Conservation (phyloP, 192 early-diverging fungal species). For the Coemansia sp. region DNA sequence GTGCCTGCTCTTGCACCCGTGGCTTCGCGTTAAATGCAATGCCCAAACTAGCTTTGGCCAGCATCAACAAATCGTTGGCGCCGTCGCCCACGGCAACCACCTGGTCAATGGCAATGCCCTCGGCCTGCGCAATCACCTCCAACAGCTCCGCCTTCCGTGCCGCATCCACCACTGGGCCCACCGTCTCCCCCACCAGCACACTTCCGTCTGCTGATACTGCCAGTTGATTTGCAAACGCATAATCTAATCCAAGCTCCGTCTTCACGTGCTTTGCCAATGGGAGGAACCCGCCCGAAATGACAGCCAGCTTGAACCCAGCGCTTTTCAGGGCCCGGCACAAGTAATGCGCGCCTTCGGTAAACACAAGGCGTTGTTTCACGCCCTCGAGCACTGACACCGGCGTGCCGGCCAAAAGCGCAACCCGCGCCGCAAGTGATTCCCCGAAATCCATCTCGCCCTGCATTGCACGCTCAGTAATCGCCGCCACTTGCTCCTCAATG, state of each 20-base stretch:
- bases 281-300: constrained; percentile 95
- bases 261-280: constrained; percentile 93
- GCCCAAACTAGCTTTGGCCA: constrained; percentile 88
- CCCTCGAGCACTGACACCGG: constrained; percentile 76
- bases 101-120: constrained; percentile 82
- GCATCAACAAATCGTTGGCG: constrained; percentile 96
- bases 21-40: constrained; percentile 99
- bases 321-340: constrained; percentile 86
- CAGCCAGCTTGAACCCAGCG: constrained; percentile 93
- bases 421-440: constrained; percentile 85
- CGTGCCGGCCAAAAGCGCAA: constrained; percentile 84
- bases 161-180: constrained; percentile 90
- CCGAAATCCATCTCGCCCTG: constrained; percentile 98
- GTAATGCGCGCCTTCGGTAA: constrained; percentile 89
- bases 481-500: constrained; percentile 87
- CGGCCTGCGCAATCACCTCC: constrained; percentile 94
- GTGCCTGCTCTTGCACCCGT: constrained; percentile 88
- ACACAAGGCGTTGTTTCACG: constrained; percentile 73
- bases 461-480: constrained; percentile 95
- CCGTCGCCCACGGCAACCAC: constrained; percentile 98
- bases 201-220: constrained; percentile 82
- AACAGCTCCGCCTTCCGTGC: constrained; percentile 91
- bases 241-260: constrained; percentile 86
- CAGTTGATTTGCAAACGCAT: constrained; percentile 97
- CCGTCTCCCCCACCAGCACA: constrained; percentile 80